Base-by-base conservation (phyloP, 352 stramenopile genomes). In the Pythium rishiriense region DNA sequence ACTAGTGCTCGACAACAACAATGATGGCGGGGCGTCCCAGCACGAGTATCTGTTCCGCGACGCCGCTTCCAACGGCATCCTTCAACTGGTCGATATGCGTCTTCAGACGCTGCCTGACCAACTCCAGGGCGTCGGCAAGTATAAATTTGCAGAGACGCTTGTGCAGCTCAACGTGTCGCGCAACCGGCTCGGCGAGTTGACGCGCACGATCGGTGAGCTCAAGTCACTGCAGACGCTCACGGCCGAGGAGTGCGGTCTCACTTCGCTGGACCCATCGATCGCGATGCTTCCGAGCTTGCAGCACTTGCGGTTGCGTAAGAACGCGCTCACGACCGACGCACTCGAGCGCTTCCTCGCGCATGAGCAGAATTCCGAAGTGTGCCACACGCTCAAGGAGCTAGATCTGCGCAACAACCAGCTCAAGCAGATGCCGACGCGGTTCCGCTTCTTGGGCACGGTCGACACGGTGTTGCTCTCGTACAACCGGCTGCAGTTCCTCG, bases 401-500 rank as follows among this genome's bases (percentile, higher is more conserved):
- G 84, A 93, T 73, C 53, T 93, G 12, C 75, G 82, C 29, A 87
- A 89, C 69, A 93, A 93, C 37, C 52, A 77, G 14, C 46, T 93
- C 35, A 84, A 60, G 5, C 72, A 75, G 5, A 66, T 91, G 41
- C 85, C 85, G 2, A 58, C 45, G 26, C 70, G 71, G 0, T 52
- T 89, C 33, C 69, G 73, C 21, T 64, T 76, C 53, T 64, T 93
- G n/a, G 53, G 72, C 48, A 68, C 57, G 1, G 66, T 91, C 14
- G 79, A 93, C 51, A 93, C 85, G 7, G 57, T 93, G 9, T 39
- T 91, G 42, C 68, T 93, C 19, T 87, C 82, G 21, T 89, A 81
- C 57, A 93, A 91, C 64, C 78, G 75, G 10, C 75, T 93, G 22
- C 66, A 70, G 43, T 68, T 46, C 6, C 63, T 93, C 1, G 76